Evolutionary conservation across 1,284 basidiomycete species (phyloP).

Genomic region (Moesziomyces aphidis): DNA sequence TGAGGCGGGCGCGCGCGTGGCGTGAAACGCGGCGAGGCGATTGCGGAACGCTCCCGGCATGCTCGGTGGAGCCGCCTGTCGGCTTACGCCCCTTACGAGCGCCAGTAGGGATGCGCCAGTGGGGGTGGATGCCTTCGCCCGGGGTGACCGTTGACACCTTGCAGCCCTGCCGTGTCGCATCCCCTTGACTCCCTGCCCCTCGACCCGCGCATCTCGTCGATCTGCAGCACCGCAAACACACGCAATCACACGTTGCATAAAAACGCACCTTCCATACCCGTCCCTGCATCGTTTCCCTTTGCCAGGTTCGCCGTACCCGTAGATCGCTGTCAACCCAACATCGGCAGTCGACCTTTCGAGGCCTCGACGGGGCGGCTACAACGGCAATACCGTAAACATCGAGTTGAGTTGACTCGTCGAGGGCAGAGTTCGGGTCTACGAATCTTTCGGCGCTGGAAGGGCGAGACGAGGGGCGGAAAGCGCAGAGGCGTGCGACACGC

Average conservation of each 20-base stretch:
- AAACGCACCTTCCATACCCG: conserved; percentile 15
- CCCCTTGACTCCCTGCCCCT: too few relatives aligned
- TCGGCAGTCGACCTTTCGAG: neutral
- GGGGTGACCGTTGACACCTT: neutral
- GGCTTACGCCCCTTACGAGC: neutral
- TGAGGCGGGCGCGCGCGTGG: too few relatives aligned
- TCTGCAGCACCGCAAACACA: neutral
- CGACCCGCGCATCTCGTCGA: too few relatives aligned
- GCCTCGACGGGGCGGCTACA: too few relatives aligned
- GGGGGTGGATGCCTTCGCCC: neutral
- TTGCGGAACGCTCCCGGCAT: neutral
- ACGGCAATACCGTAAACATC: too few relatives aligned
- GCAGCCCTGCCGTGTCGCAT: neutral
- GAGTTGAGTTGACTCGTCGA: too few relatives aligned
- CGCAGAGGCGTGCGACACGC: too few relatives aligned
- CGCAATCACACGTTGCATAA: conserved; percentile 10
- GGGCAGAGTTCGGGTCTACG: too few relatives aligned
- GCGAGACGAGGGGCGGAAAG: too few relatives aligned
- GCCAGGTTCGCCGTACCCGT: neutral
- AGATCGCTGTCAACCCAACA: conserved; percentile 1
- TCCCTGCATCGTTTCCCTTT: conserved; percentile 1
- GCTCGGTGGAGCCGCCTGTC: neutral
- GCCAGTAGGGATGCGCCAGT: too few relatives aligned
- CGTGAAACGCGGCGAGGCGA: neutral
- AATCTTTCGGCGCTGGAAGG: too few relatives aligned